Percentiles rank a stretch among this genome's conserved stretches.
These are phyloP conservation scores for Wallacemonas rigidus DNA, from an alignment of 208 protist species.

Conservation along the genomic window DNA sequence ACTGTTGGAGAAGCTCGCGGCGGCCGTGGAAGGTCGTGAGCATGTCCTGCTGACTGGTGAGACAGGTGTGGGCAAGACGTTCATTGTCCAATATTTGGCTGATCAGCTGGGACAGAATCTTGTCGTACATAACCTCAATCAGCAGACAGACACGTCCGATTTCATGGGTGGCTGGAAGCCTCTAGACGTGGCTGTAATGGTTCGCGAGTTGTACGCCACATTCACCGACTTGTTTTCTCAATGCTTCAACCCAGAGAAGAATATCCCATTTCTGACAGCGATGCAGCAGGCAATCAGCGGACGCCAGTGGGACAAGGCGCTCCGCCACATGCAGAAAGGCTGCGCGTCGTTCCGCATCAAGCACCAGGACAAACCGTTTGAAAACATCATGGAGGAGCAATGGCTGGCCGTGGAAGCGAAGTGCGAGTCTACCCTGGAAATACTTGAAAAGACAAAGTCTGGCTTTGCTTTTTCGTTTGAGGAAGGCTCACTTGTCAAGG, in stretches of 20 bases:
- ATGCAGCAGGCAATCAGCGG: constrained; percentile 64
- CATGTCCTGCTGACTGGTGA: constrained; percentile 98
- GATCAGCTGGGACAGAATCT: constrained; percentile 92
- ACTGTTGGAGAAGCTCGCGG: constrained; percentile 95
- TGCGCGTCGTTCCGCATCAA: constrained; percentile 70
- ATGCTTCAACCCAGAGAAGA: constrained; percentile 92
- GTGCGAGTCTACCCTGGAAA: constrained; percentile 28
- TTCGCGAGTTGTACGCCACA: constrained; percentile 64
- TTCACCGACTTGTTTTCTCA: constrained; percentile 95
- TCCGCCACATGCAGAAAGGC: constrained; percentile 79
- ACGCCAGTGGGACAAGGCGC: constrained; percentile 62
- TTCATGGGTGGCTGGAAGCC: constrained; percentile 99
- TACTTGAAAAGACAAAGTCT: constrained; percentile 62
- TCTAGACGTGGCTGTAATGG: constrained; percentile 90
- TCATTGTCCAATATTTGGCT: constrained; percentile 92
- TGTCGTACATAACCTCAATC: constrained; percentile 98
- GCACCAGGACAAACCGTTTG: constrained; percentile 34
- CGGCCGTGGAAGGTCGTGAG: constrained; percentile 92
- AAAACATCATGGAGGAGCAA: constrained; percentile 26
- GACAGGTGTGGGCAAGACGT: constrained; percentile 97
- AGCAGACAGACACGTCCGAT: constrained; percentile 99
- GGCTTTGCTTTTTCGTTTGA: constrained; percentile 98
- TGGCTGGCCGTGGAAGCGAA: constrained; percentile 68
- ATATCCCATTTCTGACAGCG: constrained; percentile 70
- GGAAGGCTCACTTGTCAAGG: constrained; percentile 97